Percentiles rank a stretch among this genome's conserved stretches.
Conservation (phyloP, 768 basidiomycete species). For the Calvatia gigantea region DNA sequence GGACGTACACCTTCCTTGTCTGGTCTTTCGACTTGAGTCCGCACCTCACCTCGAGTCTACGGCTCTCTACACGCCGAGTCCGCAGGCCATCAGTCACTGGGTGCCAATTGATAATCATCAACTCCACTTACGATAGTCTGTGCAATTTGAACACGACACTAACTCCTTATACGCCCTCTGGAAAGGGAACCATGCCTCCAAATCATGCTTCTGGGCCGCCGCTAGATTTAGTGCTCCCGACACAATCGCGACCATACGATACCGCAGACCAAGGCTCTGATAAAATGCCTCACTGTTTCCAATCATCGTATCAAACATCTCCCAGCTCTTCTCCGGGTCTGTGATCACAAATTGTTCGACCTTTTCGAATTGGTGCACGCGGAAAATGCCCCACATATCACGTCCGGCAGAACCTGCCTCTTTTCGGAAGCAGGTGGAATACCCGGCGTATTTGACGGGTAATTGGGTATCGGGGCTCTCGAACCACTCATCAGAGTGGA, state of each 20-base stretch:
- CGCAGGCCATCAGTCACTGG: background rate
- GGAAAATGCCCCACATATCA: conserved; percentile 99
- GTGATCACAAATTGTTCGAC: conserved; percentile 97
- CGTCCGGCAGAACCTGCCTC: conserved; percentile 97
- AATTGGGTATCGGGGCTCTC: conserved; percentile 88
- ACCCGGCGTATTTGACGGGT: conserved; percentile 86
- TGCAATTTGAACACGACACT: conserved; percentile 97
- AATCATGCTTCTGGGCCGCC: conserved; percentile 94
- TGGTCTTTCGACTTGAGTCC: conserved; percentile 91
- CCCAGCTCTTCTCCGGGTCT: conserved; percentile 92
- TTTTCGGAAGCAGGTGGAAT: conserved; percentile 97
- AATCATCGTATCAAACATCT: conserved; percentile 90
- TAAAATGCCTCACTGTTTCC: conserved; percentile 92
- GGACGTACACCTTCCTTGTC: conserved; percentile 89
- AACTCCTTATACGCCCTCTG: conserved; percentile 96
- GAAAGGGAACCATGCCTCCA: conserved; percentile 99
- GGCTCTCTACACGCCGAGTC: conserved; percentile 63
- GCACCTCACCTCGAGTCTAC: conserved; percentile 89
- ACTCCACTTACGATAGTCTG: conserved; percentile 86
- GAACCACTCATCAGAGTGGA: conserved; percentile 97
- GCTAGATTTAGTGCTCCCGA: conserved; percentile 97
- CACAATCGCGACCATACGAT: conserved; percentile 91
- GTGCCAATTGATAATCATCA: background rate
- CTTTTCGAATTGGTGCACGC: conserved; percentile 99
- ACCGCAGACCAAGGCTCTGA: conserved; percentile 89